These are phyloP conservation scores for Colletotrichum gloeosporioides DNA, from an alignment of 2,329 filamentous ascomycete species.

Conservation along the genomic window DNA sequence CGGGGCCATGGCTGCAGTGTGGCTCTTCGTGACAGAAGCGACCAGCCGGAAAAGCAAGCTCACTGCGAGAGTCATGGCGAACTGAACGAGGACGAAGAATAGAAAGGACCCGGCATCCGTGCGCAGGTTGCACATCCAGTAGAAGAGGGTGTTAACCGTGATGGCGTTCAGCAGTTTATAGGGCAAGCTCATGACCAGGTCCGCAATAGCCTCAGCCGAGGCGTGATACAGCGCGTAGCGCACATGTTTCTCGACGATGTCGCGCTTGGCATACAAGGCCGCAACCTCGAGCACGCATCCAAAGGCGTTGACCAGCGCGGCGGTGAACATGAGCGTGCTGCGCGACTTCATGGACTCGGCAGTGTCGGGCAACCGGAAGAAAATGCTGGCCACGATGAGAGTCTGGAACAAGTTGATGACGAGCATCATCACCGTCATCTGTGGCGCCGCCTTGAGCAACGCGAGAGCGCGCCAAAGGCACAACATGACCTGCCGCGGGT, in stretches of 20 bases:
- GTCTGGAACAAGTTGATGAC: slow-evolving; percentile 58
- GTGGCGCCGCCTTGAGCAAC: slow-evolving; percentile 23
- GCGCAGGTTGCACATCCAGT: slow-evolving; percentile 37
- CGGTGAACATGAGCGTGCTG: slow-evolving; percentile 35
- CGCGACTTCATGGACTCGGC: slow-evolving; percentile 63
- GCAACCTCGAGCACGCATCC: slow-evolving; percentile 46
- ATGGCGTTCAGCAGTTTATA: slow-evolving; percentile 54
- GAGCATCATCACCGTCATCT: slow-evolving; percentile 26
- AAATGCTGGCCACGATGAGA: slow-evolving; percentile 69
- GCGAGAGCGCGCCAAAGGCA: slow-evolving; percentile 24
- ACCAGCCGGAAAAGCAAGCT: slow-evolving; percentile 72
- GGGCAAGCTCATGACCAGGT: slow-evolving; percentile 46
- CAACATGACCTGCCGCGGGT: slow-evolving; percentile 23
- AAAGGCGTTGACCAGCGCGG: slow-evolving; percentile 43
- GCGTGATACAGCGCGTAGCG: slow-evolving; percentile 36
- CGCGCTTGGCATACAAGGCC: slow-evolving; percentile 33
- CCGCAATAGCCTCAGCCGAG: slow-evolving; percentile 40
- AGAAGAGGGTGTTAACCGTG: slow-evolving; percentile 52
- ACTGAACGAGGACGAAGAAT: slow-evolving; percentile 69
- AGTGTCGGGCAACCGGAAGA: slow-evolving; percentile 64
- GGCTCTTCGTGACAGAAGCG: slow-evolving; percentile 63
- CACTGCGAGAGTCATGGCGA: slow-evolving; percentile 61
- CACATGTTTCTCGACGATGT: slow-evolving; percentile 36
- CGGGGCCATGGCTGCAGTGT: slow-evolving; percentile 8
- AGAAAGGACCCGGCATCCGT: slow-evolving; percentile 52